phyloP scores from a whole-genome alignment of 2,329 filamentous ascomycete species.

The Fusarium sterilihyphosum region DNA sequence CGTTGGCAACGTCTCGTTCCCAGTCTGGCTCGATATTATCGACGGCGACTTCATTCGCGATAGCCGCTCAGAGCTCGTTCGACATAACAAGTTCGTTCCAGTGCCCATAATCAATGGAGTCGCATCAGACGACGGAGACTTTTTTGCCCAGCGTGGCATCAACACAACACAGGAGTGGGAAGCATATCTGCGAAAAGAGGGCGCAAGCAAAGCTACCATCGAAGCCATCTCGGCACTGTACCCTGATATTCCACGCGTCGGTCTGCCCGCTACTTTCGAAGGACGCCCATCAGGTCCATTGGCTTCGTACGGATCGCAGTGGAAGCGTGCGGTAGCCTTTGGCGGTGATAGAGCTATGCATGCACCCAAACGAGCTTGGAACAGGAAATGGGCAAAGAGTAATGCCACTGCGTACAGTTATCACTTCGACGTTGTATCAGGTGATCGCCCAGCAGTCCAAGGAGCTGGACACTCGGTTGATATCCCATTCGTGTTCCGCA shows the following conservation, averaged over 20 bases:
- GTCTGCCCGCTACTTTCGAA: conserved; percentile 4
- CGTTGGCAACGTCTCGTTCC: conserved; percentile 18
- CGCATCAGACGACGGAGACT: conserved; percentile 17
- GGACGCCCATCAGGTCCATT: neutral
- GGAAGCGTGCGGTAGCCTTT: conserved; percentile 25
- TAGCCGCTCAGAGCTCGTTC: conserved; percentile 13
- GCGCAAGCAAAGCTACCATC: conserved; percentile 3
- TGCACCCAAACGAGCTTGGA: conserved; percentile 20
- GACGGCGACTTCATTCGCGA: conserved; percentile 23
- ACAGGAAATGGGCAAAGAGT: neutral
- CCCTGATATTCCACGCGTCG: conserved; percentile 16
- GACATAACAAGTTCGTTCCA: conserved; percentile 12
- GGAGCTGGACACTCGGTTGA: conserved; percentile 22
- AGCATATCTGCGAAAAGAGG: conserved; percentile 5
- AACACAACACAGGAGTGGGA: conserved; percentile 28
- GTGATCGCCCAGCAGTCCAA: conserved; percentile 9
- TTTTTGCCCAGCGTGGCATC: conserved; percentile 15
- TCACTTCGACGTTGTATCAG: conserved; percentile 24
- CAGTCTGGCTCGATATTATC: conserved; percentile 21
- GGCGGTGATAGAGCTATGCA: conserved; percentile 29
- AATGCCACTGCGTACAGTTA: conserved; percentile 23
- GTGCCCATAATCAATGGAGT: conserved; percentile 15
- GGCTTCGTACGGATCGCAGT: conserved; percentile 19
- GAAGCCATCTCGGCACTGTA: conserved; percentile 14
- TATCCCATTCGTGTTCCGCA: conserved; percentile 18